A percentile compares a stretch with the other conserved stretches of the same genome.
Evolutionary conservation across 805 yeast species (phyloP).

Genomic region (Suhomyces pyralidae): DNA sequence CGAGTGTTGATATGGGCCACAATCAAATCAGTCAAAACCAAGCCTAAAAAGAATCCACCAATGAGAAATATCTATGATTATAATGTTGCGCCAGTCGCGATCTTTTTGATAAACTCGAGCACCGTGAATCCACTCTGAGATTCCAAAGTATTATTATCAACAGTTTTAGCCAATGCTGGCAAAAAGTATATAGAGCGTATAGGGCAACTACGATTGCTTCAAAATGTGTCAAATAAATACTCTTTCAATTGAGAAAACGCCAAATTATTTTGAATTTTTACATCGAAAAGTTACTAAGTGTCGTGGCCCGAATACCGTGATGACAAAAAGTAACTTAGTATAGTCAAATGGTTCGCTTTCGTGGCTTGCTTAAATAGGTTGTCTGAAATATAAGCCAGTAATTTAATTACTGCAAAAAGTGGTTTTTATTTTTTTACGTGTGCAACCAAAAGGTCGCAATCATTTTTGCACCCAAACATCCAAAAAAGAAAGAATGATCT

Average conservation of each 20-base stretch:
- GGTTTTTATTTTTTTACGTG: not conserved
- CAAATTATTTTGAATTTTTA: too few relatives aligned
- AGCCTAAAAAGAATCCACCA: not conserved
- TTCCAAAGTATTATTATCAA: not conserved
- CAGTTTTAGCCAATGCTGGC: not conserved
- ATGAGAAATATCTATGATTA: not conserved
- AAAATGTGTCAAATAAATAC: slow-evolving; percentile 1
- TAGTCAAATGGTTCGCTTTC: too few relatives aligned
- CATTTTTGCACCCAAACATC: slow-evolving; percentile 29
- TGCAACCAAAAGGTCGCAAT: slow-evolving; percentile 21
- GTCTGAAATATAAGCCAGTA: too few relatives aligned
- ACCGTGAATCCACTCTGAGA: not conserved
- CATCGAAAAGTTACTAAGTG: too few relatives aligned
- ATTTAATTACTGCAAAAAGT: not conserved
- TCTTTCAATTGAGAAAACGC: not conserved
- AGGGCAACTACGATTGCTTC: not conserved
- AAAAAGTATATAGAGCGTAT: not conserved
- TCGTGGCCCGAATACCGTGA: too few relatives aligned
- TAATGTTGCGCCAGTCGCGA: not conserved
- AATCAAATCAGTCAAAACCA: not conserved
- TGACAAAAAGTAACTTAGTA: too few relatives aligned
- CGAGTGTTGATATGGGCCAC: too few relatives aligned
- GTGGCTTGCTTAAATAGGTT: too few relatives aligned
- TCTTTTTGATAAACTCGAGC: not conserved
- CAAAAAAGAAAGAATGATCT: slow-evolving; percentile 25